Base-by-base conservation (phyloP, 768 basidiomycete genomes). In the Termitomyces sp. region DNA sequence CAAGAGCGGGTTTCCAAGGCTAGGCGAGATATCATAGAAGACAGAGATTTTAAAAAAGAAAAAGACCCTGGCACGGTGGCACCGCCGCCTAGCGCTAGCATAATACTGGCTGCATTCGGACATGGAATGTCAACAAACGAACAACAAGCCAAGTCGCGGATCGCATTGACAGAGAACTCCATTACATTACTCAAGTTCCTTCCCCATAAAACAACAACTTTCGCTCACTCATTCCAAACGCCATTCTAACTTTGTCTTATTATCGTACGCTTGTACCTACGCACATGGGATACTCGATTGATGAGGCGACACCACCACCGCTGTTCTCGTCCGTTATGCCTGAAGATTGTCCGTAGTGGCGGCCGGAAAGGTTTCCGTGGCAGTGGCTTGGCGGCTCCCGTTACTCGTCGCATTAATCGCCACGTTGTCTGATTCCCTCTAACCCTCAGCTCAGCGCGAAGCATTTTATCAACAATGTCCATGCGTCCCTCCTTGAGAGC, bases 401-500 rank as follows among this genome's bases (percentile, higher is more conserved):
- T 33, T 14, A 67, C 57, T n/a, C 53, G 36, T 56, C 58, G 57
- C 57, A 66, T 66, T 51, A 60, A 33, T 36, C 55, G 59, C 69
- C 69, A 71, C 41, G 20, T 57, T 52, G 57, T 44, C 38, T 58
- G 44, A 16, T 41, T 38, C 65, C 64, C 49, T 33, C 62, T 41
- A 18, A 36, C 47, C 7, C n/a, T 9, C 47, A 50, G 50, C 41
- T 72, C 69, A 30, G 62, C 57, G 9, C 57, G 48, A 35, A 72
- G 57, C 58, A 76, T 67, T 60, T 66, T 67, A 59, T 72, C 55
- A 18, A 74, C 72, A 58, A 88, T 79, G 65, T 84, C 83, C 61
- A 75, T 70, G 48, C 85, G 79, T 16, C 86, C 82, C 72, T 91
- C 83, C 69, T 86, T 88, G 56, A 87, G 66, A 33, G 87, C 88